Percentiles rank a stretch among this genome's conserved stretches.
These are phyloP conservation scores for Solanum hybrid DNA, from an alignment of 305 asterid genomes.

Conservation along the genomic window DNA sequence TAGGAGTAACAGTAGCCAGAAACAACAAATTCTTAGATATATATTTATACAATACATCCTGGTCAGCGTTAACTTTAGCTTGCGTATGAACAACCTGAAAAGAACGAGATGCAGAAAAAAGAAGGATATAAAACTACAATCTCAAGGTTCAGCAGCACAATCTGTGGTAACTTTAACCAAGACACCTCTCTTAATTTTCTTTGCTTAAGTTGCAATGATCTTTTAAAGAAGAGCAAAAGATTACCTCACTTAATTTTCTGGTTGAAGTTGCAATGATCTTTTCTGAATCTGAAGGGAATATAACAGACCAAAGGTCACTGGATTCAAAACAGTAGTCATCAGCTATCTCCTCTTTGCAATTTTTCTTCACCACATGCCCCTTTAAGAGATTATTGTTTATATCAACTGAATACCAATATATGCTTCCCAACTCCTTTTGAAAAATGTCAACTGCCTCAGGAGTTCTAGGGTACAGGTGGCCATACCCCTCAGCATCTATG, in stretches of 20 bases:
- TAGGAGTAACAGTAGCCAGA: constrained; percentile 81
- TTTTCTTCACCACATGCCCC: constrained; percentile 70
- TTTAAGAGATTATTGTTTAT: constrained; percentile 47
- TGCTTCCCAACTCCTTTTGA: constrained; percentile 54
- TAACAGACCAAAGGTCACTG: constrained; percentile 71
- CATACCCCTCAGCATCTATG: constrained; percentile 52
- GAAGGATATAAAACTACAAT: neutral
- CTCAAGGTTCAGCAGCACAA: constrained; percentile 8
- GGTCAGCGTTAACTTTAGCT: constrained; percentile 79
- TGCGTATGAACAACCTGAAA: constrained; percentile 91
- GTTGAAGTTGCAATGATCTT: constrained; percentile 71
- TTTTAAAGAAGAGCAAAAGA: constrained; percentile 9
- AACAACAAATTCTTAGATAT: constrained; percentile 77
- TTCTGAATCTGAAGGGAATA: constrained; percentile 84
- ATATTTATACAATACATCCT: constrained; percentile 91
- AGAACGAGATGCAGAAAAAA: constrained; percentile 13
- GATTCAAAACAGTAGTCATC: constrained; percentile 69
- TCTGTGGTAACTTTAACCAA: neutral
- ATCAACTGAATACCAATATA: constrained; percentile 86
- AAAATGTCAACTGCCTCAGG: constrained; percentile 73
- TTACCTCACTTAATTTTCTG: constrained; percentile 76
- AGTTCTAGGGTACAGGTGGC: constrained; percentile 79
- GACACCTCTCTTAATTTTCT: neutral
- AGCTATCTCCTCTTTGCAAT: constrained; percentile 33
- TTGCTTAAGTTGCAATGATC: neutral